Conservation (phyloP, 2,329 filamentous ascomycete species). For the Hypoxylon sp. region DNA sequence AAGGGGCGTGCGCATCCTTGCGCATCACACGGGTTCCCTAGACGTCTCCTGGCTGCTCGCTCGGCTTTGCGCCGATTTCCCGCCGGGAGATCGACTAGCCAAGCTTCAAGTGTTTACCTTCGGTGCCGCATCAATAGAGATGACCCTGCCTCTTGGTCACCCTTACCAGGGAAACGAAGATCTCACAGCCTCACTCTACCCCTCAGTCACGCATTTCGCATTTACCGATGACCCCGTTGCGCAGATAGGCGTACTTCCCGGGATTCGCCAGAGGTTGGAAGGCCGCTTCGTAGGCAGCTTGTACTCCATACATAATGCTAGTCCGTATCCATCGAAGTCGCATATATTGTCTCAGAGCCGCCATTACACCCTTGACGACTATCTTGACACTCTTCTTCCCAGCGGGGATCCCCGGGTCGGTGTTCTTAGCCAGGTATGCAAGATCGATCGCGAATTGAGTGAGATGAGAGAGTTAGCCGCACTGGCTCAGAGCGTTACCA, state of each 20-base stretch:
- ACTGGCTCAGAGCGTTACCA: constrained; percentile 54
- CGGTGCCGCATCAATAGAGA: constrained; percentile 58
- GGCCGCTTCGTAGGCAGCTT: constrained; percentile 59
- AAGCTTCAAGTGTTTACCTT: constrained; percentile 63
- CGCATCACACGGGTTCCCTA: constrained; percentile 59
- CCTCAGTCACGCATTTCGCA: constrained; percentile 45
- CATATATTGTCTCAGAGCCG: constrained; percentile 36
- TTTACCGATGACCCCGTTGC: constrained; percentile 57
- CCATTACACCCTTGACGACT: constrained; percentile 54
- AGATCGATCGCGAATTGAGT: constrained; percentile 58
- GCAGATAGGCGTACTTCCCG: constrained; percentile 57
- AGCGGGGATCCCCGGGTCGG: constrained; percentile 44
- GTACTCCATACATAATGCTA: constrained; percentile 54
- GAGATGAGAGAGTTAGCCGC: constrained; percentile 61
- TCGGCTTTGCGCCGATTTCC: constrained; percentile 58
- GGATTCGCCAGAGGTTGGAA: constrained; percentile 55
- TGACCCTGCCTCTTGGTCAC: constrained; percentile 54
- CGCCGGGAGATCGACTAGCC: constrained; percentile 52
- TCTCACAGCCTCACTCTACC: constrained; percentile 17
- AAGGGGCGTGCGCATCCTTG: constrained; percentile 57
- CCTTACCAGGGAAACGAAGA: constrained; percentile 17
- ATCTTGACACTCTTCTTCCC: constrained; percentile 57
- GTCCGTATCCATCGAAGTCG: constrained; percentile 29
- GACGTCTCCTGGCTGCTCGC: constrained; percentile 56
- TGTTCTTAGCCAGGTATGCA: constrained; percentile 55